Evolutionary conservation across 495 filamentous ascomycete species (phyloP), one percentile per base, ranked within the genome.

Genomic region (Hypoxylon trugodes): DNA sequence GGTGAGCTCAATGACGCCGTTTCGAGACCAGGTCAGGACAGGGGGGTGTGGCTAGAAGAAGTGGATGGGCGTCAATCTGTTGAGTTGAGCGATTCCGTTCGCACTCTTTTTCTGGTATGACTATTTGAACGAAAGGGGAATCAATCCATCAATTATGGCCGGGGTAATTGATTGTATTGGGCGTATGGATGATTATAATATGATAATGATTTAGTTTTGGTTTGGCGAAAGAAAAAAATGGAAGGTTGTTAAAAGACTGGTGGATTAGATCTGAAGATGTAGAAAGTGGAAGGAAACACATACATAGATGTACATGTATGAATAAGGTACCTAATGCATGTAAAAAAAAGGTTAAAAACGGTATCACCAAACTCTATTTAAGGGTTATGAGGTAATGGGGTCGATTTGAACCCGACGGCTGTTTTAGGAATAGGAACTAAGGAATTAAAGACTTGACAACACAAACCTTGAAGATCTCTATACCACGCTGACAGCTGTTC

Each of bases 1-100:
- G 62, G 62, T 66, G 62, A 59, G 38, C 25, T 49, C 61, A 37
- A 60, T 56, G 62, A 66, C 56, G 62, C 62, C 41, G 13, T 37
- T 40, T 22, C 40, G 28, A 56, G 28, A 43, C 42, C 33, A 54
- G 58, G n/a, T n/a, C n/a, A n/a, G 48, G 58, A 35, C 40, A 53
- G 49, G 59, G 59, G 59, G 46, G 43, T 25, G 38, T 60, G 54
- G 36, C 35, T 43, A 54, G 19, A 48, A 49, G 37, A 26, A 46
- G 45, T 25, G 36, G 49, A 42, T 33, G 15, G 22, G 33, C 26
- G 35, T 12, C 12, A 57, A 61, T 64, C 49, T 52, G 61, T 59
- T 65, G 61, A 59, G 61, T 16, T 37, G 32, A 46, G 46, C 37
- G 42, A 33, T 9, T 45, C 18, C 35, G 12, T 26, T 38, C 47